Base-by-base conservation (phyloP, 257 asterid genomes). In the Thymus quinquecostatus region DNA sequence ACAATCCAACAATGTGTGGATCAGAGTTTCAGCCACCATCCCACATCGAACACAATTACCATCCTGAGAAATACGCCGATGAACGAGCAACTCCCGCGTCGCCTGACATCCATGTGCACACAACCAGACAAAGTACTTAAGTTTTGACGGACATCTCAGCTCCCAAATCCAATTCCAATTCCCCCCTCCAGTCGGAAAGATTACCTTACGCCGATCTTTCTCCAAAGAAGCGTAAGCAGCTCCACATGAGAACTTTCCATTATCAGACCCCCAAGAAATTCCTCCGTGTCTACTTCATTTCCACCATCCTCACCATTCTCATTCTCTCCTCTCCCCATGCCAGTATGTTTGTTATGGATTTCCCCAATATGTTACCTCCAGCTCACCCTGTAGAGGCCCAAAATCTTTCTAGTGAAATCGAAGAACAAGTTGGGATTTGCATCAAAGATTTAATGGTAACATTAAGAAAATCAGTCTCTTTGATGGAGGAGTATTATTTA, bases 401-500 rank as follows among this genome's bases (percentile, higher is more conserved):
- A 95, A 72, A 95, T 95, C 86, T 95, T 95, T 68, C 97, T 81
- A 2, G 96, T 86, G 78, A 87, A 85, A 95, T 64, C 96, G 85
- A 59, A 80, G 99, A 77, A 89, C 99, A 68, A 95, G 97, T 75
- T 87, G 93, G 71, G 99, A 89, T 81, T 86, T 92, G 92, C 99
- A 95, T 89, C 82, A 95, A 82, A 70, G 99, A 92, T 78, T 95
- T 97, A 75, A 95, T 89, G 41, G 98, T 89, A 58, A 92, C 99
- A 70, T 95, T 95, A 48, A 95, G 97, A 84, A 89, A 95, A 78
- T 92, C 98, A 13, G 98, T 95, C 83, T 92, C 93, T 85, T 88
- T 85, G 60, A 95, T 21, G 21, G 21, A 21, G 21, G 21, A 21
- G 21, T 92, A 82, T 95, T 95, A 83, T 95, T 95, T 82, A 95